A percentile compares a stretch with the other conserved stretches of the same genome.
Evolutionary conservation across 2,329 filamentous ascomycete genomes (phyloP).

Genomic region (Corinectria fuckeliana): DNA sequence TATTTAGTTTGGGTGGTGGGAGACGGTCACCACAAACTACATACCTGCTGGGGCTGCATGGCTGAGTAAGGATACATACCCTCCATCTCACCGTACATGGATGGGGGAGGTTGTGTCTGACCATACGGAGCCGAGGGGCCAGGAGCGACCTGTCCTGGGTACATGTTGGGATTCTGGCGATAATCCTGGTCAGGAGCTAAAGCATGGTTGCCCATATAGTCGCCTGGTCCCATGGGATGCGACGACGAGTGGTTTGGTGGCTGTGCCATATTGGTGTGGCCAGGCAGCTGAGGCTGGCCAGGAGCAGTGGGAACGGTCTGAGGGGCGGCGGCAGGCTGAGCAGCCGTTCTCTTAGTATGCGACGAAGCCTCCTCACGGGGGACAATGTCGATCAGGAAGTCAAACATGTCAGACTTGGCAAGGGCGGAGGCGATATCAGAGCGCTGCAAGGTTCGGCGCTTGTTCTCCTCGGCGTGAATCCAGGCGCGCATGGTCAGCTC

Average conservation of each 20-base stretch:
- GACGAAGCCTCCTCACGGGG: conserved; percentile 90
- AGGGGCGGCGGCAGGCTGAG: conserved; percentile 53
- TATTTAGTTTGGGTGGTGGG: conserved; percentile 12
- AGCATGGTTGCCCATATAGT: conserved; percentile 70
- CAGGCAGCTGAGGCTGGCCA: conserved; percentile 59
- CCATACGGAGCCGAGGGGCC: conserved; percentile 76
- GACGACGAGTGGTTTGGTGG: conserved; percentile 62
- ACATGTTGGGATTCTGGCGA: conserved; percentile 80
- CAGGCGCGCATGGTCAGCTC: conserved; percentile 99
- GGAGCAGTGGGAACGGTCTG: conserved; percentile 56
- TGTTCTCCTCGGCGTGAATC: conserved; percentile 99
- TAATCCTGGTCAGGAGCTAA: conserved; percentile 78
- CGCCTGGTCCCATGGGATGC: conserved; percentile 63
- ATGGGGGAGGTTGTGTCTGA: conserved; percentile 67
- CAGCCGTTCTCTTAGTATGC: conserved; percentile 77
- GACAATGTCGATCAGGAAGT: conserved; percentile 98
- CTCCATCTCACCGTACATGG: conserved; percentile 81
- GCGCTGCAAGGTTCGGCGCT: conserved; percentile 90
- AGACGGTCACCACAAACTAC: conserved; percentile 34
- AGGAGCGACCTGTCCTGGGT: conserved; percentile 77
- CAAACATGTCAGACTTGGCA: conserved; percentile 99
- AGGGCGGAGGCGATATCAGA: conserved; percentile 96
- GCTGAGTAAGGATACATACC: conserved; percentile 85
- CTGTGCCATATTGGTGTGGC: conserved; percentile 57
- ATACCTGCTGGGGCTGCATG: conserved; percentile 84